Evolutionary conservation across 2,329 filamentous ascomycete species (phyloP).

Genomic region (Botryotinia convoluta): DNA sequence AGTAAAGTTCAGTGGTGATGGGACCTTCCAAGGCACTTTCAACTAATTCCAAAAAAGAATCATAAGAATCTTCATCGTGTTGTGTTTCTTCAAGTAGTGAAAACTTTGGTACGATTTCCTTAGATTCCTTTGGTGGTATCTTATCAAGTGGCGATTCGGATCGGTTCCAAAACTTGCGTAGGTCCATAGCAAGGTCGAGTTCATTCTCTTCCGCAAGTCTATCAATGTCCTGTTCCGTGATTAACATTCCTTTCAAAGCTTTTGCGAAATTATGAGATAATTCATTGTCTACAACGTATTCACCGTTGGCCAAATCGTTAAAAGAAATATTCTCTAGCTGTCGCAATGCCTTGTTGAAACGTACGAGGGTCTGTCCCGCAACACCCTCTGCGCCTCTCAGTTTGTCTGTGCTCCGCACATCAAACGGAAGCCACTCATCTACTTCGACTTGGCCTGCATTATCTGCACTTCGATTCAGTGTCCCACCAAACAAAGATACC

Average conservation of each 20-base stretch:
- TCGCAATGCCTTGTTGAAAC: constrained; percentile 2
- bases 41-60: not conserved
- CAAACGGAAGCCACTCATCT: constrained; percentile 16
- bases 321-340: not conserved
- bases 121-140: not conserved
- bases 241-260: not conserved
- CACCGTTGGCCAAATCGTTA: not conserved
- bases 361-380: constrained; percentile 3
- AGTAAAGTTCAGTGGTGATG: not conserved
- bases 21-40: not conserved
- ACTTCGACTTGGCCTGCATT: not conserved
- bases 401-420: not conserved
- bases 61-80: not conserved
- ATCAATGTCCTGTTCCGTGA: not conserved
- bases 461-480: not conserved
- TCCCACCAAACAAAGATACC: constrained; percentile 16
- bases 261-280: not conserved
- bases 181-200: not conserved
- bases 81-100: not conserved
- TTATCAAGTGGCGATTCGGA: not conserved
- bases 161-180: not conserved
- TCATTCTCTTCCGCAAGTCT: not conserved
- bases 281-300: constrained; percentile 1
- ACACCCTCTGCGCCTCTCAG: not conserved
- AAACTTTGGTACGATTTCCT: not conserved